Percentiles rank a stretch among this genome's conserved stretches.
These are phyloP conservation scores for Trematosphaeria pertusa DNA, from an alignment of 2,329 filamentous ascomycete genomes.

Conservation along the genomic window DNA sequence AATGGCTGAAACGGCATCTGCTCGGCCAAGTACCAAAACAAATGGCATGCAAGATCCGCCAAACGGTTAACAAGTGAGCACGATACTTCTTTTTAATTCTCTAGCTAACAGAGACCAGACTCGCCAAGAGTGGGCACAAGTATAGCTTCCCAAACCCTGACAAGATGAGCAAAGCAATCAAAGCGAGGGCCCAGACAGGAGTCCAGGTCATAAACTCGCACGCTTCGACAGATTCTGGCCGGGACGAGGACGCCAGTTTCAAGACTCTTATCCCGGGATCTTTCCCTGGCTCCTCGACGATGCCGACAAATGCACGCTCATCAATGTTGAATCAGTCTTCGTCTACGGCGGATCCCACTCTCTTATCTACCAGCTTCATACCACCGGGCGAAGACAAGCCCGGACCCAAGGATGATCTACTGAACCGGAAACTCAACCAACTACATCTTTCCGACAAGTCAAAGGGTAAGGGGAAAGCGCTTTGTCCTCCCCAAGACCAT, in stretches of 20 bases:
- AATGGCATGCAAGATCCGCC: not conserved
- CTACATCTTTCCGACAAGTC: not conserved
- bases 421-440: slow-evolving; percentile 7
- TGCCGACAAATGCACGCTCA: not conserved
- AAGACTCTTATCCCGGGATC: not conserved
- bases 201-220: no score
- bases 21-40: not conserved
- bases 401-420: slow-evolving; percentile 1
- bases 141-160: no score
- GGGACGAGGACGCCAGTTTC: not conserved
- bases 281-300: not conserved
- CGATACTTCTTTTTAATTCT: no score
- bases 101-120: no score
- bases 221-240: not conserved
- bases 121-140: no score
- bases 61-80: not conserved
- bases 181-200: not conserved
- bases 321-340: not conserved
- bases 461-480: not conserved
- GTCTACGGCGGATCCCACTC: no score
- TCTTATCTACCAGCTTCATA: no score
- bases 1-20: not conserved
- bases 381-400: not conserved
- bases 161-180: not conserved
- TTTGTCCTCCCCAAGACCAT: not conserved